These are phyloP conservation scores for Plectosphaerella plurivora DNA, from an alignment of 2,329 filamentous ascomycete species.

Conservation along the genomic window DNA sequence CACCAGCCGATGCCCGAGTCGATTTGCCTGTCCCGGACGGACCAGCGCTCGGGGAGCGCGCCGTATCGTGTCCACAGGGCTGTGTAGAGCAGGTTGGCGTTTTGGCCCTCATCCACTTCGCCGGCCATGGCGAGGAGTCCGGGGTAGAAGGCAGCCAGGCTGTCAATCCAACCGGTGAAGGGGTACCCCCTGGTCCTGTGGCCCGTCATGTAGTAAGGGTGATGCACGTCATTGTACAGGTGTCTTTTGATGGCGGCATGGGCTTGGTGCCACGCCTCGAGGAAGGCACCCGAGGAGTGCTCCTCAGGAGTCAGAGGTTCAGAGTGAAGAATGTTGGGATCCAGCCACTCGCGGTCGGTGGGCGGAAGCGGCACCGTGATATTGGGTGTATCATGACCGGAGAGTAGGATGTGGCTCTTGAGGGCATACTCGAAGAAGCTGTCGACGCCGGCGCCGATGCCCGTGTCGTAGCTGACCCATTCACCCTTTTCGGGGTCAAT, in stretches of 20 bases:
- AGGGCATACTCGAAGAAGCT: slow-evolving; percentile 98
- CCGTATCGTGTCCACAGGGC: slow-evolving; percentile 93
- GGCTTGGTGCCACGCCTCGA: slow-evolving; percentile 78
- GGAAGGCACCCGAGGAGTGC: slow-evolving; percentile 72
- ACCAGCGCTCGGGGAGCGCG: slow-evolving; percentile 94
- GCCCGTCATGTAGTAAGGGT: slow-evolving; percentile 89
- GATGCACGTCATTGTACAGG: slow-evolving; percentile 79
- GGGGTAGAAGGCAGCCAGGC: slow-evolving; percentile 90
- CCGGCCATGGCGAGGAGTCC: slow-evolving; percentile 82
- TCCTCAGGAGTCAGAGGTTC: slow-evolving; percentile 56
- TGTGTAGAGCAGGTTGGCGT: slow-evolving; percentile 84
- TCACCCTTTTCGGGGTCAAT: slow-evolving; percentile 87
- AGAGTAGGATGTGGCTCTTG: slow-evolving; percentile 88
- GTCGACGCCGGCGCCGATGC: slow-evolving; percentile 93
- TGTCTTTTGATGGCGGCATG: slow-evolving; percentile 86
- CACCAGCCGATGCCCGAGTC: slow-evolving; percentile 91
- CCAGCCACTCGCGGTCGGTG: slow-evolving; percentile 41
- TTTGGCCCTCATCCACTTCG: slow-evolving; percentile 84
- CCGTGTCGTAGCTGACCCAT: slow-evolving; percentile 87
- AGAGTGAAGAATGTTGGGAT: slow-evolving; percentile 58
- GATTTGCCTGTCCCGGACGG: slow-evolving; percentile 74
- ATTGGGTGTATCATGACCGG: slow-evolving; percentile 62
- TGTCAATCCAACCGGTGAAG: slow-evolving; percentile 92
- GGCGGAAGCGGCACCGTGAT: slow-evolving; percentile 33
- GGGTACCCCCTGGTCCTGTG: slow-evolving; percentile 85